These are phyloP conservation scores for Chalciporus chontae DNA, from an alignment of 768 basidiomycete species.

Conservation along the genomic window DNA sequence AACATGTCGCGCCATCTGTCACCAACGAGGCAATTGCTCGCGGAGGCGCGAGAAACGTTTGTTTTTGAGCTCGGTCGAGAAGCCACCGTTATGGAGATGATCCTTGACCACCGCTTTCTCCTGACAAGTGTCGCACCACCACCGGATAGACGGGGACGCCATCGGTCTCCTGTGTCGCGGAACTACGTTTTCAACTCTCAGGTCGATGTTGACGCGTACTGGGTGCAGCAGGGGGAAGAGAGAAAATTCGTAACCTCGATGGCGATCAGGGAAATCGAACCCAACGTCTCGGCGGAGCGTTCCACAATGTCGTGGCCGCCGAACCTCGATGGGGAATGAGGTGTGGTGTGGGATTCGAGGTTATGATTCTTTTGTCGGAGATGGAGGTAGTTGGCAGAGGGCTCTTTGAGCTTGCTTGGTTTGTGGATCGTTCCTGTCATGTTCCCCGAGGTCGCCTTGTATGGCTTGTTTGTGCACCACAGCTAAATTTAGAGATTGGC, in stretches of 20 bases:
- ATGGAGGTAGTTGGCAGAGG: slow-evolving; percentile 8
- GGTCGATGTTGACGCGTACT: slow-evolving; percentile 35
- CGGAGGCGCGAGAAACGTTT: slow-evolving; percentile 28
- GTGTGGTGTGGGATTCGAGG: slow-evolving; percentile 17
- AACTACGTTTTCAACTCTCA: slow-evolving; percentile 28
- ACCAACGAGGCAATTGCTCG: slow-evolving; percentile 20
- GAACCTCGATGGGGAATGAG: slow-evolving; percentile 20
- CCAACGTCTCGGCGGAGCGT: slow-evolving; percentile 44
- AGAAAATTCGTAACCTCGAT: neutral
- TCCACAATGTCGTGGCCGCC: slow-evolving; percentile 36
- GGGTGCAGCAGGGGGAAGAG: slow-evolving; percentile 30
- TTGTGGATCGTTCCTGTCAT: slow-evolving; percentile 12
- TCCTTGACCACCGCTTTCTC: slow-evolving; percentile 37
- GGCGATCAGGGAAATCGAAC: slow-evolving; percentile 5
- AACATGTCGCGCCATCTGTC: neutral
- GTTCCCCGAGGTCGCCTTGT: slow-evolving; percentile 21
- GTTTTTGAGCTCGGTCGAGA: slow-evolving; percentile 27
- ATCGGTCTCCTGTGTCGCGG: slow-evolving; percentile 5
- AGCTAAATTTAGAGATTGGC: slow-evolving; percentile 23
- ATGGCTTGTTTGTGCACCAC: slow-evolving; percentile 17
- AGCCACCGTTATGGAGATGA: slow-evolving; percentile 45
- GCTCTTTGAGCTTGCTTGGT: slow-evolving; percentile 19
- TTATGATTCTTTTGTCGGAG: slow-evolving; percentile 14
- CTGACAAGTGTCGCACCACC: slow-evolving; percentile 5
- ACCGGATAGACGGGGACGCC: slow-evolving; percentile 4